Percentiles rank a stretch among this genome's conserved stretches.
Evolutionary conservation across 257 asterid species (phyloP).

Genomic region (Orobanche coerulescens): DNA sequence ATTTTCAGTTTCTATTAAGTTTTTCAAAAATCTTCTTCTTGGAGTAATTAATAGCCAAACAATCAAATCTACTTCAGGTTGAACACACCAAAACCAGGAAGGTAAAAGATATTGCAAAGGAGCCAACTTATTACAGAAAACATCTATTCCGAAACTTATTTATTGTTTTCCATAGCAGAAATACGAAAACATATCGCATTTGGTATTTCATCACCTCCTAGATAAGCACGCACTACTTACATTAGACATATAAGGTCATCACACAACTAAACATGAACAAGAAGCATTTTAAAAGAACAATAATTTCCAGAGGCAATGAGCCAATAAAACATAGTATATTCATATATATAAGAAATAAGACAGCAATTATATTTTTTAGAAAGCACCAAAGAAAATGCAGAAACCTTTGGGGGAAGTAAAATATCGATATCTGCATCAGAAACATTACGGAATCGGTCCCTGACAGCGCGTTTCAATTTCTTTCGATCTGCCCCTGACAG

Average conservation of each 20-base stretch:
- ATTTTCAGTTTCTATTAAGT: background rate
- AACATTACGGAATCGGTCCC: slow-evolving; percentile 58
- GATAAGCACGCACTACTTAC: slow-evolving; percentile 7
- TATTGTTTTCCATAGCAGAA: background rate
- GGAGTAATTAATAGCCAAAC: background rate
- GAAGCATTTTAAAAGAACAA: background rate
- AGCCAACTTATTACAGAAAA: background rate
- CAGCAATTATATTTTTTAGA: too few relatives aligned
- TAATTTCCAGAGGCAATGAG: background rate
- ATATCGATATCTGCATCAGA: slow-evolving; percentile 64
- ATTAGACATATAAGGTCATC: background rate
- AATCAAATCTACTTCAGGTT: background rate
- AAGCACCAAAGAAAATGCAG: background rate
- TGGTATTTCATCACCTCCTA: background rate
- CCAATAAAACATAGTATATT: background rate
- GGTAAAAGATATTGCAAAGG: background rate
- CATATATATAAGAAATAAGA: background rate
- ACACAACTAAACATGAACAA: background rate
- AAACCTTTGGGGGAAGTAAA: slow-evolving; percentile 88
- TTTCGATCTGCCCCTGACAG: slow-evolving; percentile 94
- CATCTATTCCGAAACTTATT: background rate
- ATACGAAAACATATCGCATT: background rate
- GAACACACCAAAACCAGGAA: background rate
- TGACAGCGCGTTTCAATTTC: slow-evolving; percentile 68
- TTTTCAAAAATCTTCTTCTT: background rate